Evolutionary conservation across 2,329 filamentous ascomycete genomes (phyloP).

Genomic region (Fusarium haematococcum): DNA sequence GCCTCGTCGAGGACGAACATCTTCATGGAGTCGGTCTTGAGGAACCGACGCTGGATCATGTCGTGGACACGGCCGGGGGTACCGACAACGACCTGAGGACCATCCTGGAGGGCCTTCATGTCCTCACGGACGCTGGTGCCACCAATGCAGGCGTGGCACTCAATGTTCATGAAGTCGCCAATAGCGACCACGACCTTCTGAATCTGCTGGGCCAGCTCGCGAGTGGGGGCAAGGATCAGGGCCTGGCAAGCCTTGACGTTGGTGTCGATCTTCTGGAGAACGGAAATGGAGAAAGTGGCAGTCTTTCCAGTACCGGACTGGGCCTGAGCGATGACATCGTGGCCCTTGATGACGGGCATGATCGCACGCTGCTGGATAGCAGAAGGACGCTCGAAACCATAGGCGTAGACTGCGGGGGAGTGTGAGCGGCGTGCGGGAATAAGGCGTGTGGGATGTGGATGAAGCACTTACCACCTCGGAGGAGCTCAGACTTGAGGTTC

Average conservation of each 20-base stretch:
- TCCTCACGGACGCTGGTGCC: slow-evolving; percentile 98
- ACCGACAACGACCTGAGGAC: slow-evolving; percentile 96
- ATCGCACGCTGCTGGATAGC: slow-evolving; percentile 99
- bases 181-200: slow-evolving; percentile 99
- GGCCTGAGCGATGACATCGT: slow-evolving; percentile 99
- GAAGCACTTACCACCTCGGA: slow-evolving; percentile 79
- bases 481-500: slow-evolving; percentile 96
- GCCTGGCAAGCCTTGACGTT: slow-evolving; percentile 97
- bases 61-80: slow-evolving; percentile 98
- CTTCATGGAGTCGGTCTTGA: slow-evolving; percentile 99
- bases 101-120: slow-evolving; percentile 97
- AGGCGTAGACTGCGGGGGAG: slow-evolving; percentile 81
- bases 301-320: slow-evolving; percentile 99
- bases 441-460: slow-evolving; percentile 28
- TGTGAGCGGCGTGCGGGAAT: slow-evolving; percentile 44
- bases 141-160: slow-evolving; percentile 99
- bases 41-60: slow-evolving; percentile 98
- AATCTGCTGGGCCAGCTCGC: slow-evolving; percentile 98
- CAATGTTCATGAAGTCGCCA: slow-evolving; percentile 99
- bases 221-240: slow-evolving; percentile 95
- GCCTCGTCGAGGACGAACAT: slow-evolving; percentile 99
- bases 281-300: slow-evolving; percentile 98
- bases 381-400: slow-evolving; percentile 99
- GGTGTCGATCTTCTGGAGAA: slow-evolving; percentile 98
- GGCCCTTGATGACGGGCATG: slow-evolving; percentile 99